phyloP scores from a whole-genome alignment of 371 early-diverging fungal species.

The Mucor mucedo region DNA sequence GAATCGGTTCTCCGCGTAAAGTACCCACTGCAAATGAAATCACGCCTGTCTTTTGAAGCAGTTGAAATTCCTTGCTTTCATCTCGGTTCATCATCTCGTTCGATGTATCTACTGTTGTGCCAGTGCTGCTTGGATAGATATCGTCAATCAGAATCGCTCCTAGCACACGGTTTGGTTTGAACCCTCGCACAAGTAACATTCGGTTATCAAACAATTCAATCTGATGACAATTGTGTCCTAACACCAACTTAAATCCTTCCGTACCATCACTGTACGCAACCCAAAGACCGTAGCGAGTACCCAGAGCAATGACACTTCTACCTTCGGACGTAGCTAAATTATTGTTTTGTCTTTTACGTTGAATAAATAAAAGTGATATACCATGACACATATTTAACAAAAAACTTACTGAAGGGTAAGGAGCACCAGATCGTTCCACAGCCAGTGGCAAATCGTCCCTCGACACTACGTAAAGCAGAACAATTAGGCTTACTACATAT shows the following conservation, averaged over 20 bases:
- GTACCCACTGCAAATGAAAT: conserved; percentile 26
- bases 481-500: conserved; percentile 10
- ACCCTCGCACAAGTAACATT: conserved; percentile 10
- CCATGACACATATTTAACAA: not conserved
- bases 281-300: conserved; percentile 21
- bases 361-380: not conserved
- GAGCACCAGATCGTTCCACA: conserved; percentile 28
- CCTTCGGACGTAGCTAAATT: conserved; percentile 15
- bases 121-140: conserved; percentile 5
- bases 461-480: conserved; percentile 9
- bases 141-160: conserved; percentile 19
- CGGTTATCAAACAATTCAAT: conserved; percentile 19
- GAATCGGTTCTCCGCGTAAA: conserved; percentile 16
- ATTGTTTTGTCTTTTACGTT: not conserved
- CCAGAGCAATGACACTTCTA: conserved; percentile 20
- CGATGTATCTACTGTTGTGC: not conserved
- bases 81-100: not conserved
- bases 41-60: conserved; percentile 22
- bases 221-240: conserved; percentile 23
- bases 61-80: conserved; percentile 9
- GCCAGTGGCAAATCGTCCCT: conserved; percentile 16
- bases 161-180: conserved; percentile 16
- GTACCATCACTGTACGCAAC: conserved; percentile 18
- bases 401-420: conserved; percentile 20
- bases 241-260: conserved; percentile 10